Base-by-base conservation (phyloP, 768 basidiomycete species). In the Collybiopsis confluens region DNA sequence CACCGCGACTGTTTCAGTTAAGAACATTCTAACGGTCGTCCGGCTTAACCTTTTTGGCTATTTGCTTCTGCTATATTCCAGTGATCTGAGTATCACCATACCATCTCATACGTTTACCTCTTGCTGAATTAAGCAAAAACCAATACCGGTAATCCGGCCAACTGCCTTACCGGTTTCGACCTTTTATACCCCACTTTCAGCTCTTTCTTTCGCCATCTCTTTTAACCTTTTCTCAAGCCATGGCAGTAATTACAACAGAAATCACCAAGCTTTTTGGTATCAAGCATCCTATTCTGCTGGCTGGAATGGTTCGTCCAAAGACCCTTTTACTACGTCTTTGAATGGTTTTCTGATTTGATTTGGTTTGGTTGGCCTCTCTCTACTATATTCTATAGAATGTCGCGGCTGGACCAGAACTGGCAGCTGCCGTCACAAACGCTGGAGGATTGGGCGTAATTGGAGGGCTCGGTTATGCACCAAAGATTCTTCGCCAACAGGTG, bases 351-450 rank as follows among this genome's bases (percentile, higher is more conserved):
- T 15, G 16, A 26, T 28, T 36, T 13, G n/a, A n/a, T n/a, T n/a
- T n/a, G n/a, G n/a, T n/a, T n/a, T n/a, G n/a, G n/a, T n/a, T n/a
- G n/a, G n/a, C n/a, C n/a, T n/a, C n/a, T n/a, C n/a, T n/a, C n/a
- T 36, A 16, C 3, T 44, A 27, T 33, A 18, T 30, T 82, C 82
- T 16, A n/a, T 35, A 48, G 47, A 84, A 84, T 58, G 81, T 83
- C 15, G 81, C 83, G 18, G 81, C 82, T 6, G 84, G 84, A 21
- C 81, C 93, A 16, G 92, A 94, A 67, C 82, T 95, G 23, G 93
- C 92, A 16, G 94, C 93, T 37, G 93, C 91, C 36, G 93, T 96
- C 54, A 92, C 91, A 41, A 97, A 96, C 62, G 94, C 92, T 24
- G 93, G 94, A 45, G 52, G 52, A 5, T 21, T 53, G 24, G 52